Percentiles rank a stretch among this genome's conserved stretches.
These are phyloP conservation scores for Avena eriantha DNA, from an alignment of 176 grass and related monocot species.

Conservation along the genomic window DNA sequence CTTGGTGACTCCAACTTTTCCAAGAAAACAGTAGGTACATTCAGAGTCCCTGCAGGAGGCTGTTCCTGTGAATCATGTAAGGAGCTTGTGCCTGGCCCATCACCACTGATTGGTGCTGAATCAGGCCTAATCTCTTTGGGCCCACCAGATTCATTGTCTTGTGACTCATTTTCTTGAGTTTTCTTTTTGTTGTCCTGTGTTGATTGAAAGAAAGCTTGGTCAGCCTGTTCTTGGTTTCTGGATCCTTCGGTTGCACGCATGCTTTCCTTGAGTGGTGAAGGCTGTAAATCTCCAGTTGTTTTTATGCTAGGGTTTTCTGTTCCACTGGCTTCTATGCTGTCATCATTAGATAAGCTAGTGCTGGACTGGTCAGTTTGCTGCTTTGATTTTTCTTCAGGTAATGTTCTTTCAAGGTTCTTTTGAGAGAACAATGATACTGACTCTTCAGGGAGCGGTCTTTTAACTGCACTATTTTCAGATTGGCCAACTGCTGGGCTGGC, in stretches of 20 bases:
- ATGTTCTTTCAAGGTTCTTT: slow-evolving; percentile 11
- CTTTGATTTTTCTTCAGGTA: slow-evolving; percentile 31
- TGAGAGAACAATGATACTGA: neutral
- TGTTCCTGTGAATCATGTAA: neutral
- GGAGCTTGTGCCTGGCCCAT: neutral
- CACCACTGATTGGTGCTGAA: neutral
- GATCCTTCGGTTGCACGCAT: slow-evolving; percentile 19
- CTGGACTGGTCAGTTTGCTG: slow-evolving; percentile 14
- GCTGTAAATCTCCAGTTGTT: neutral
- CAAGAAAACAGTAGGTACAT: neutral
- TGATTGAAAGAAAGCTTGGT: neutral
- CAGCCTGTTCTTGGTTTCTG: neutral
- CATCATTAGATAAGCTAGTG: slow-evolving; percentile 26
- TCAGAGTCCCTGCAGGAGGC: neutral
- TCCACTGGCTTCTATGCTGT: neutral
- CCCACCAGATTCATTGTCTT: neutral
- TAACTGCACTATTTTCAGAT: slow-evolving; percentile 1
- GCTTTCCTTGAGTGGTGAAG: slow-evolving; percentile 19
- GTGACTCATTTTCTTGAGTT: neutral
- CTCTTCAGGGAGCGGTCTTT: neutral
- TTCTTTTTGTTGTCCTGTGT: slow-evolving; percentile 4
- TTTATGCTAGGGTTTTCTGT: neutral
- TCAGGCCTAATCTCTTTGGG: neutral
- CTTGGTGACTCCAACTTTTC: neutral
- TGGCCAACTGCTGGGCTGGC: neutral